Evolutionary conservation across 495 filamentous ascomycete genomes (phyloP).

Genomic region (Pseudoneurospora amorphoporcata): DNA sequence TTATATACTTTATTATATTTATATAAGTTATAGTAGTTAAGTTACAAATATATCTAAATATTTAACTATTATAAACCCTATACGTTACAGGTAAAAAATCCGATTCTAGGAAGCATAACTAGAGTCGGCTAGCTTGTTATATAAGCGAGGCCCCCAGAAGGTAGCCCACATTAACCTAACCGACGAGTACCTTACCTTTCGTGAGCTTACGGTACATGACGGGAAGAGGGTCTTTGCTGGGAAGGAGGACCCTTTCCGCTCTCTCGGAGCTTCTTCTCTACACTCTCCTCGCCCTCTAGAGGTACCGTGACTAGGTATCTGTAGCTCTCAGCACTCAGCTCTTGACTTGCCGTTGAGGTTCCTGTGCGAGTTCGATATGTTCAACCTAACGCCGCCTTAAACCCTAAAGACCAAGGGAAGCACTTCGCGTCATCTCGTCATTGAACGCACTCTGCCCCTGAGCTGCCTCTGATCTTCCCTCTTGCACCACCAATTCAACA

Average conservation of each 20-base stretch:
- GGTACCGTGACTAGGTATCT: too few species aligned
- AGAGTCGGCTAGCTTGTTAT: too few species aligned
- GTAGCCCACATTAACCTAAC: too few species aligned
- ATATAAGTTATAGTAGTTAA: too few species aligned
- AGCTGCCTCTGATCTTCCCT: neutral
- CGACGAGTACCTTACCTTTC: too few species aligned
- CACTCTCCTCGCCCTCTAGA: neutral
- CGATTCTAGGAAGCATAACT: too few species aligned
- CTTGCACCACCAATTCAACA: neutral
- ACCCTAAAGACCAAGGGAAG: neutral
- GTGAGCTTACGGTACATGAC: neutral
- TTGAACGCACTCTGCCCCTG: neutral
- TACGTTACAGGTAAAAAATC: too few species aligned
- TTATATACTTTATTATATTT: too few species aligned
- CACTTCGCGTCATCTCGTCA: neutral
- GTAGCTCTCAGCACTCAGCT: neutral
- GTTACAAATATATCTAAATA: too few species aligned
- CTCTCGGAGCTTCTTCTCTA: neutral
- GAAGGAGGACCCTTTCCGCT: neutral
- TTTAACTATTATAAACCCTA: too few species aligned
- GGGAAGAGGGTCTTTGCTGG: neutral
- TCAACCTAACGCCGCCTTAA: neutral
- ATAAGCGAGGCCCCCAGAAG: too few species aligned
- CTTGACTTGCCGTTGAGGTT: neutral
- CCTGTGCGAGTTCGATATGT: neutral